These are phyloP conservation scores for Apiosordaria backusii DNA, from an alignment of 495 filamentous ascomycete species.

Conservation along the genomic window DNA sequence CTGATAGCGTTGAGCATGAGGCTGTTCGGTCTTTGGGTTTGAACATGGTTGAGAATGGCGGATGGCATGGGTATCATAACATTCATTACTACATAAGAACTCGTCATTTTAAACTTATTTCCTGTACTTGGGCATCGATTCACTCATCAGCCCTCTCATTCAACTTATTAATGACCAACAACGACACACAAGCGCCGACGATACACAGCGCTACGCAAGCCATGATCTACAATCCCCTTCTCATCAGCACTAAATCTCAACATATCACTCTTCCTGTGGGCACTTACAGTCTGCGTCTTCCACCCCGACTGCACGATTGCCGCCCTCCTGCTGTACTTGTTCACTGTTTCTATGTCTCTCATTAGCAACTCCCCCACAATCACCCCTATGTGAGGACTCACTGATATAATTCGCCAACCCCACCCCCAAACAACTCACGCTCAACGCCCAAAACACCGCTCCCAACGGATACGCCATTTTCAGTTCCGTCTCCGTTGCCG, in stretches of 20 bases:
- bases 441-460: slow-evolving; percentile 80
- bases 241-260: neutral
- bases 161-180: slow-evolving; percentile 43
- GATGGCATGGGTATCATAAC: neutral
- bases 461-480: slow-evolving; percentile 80
- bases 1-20: too few relatives aligned
- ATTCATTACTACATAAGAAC: neutral
- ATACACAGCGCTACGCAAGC: slow-evolving; percentile 74
- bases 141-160: slow-evolving; percentile 24
- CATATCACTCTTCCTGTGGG: neutral
- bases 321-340: slow-evolving; percentile 68
- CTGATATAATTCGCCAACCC: slow-evolving; percentile 84
- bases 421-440: slow-evolving; percentile 66
- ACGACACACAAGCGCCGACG: slow-evolving; percentile 66
- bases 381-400: slow-evolving; percentile 9
- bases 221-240: slow-evolving; percentile 55
- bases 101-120: neutral
- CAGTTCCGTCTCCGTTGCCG: slow-evolving; percentile 66
- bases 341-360: slow-evolving; percentile 58
- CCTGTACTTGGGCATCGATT: neutral
- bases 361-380: neutral
- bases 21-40: too few relatives aligned
- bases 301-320: slow-evolving; percentile 91
- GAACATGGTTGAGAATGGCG: too few relatives aligned
- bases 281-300: slow-evolving; percentile 78